phyloP scores from a whole-genome alignment of 1,139 yeast genomes.

The Yamadazyma jaroonii region DNA sequence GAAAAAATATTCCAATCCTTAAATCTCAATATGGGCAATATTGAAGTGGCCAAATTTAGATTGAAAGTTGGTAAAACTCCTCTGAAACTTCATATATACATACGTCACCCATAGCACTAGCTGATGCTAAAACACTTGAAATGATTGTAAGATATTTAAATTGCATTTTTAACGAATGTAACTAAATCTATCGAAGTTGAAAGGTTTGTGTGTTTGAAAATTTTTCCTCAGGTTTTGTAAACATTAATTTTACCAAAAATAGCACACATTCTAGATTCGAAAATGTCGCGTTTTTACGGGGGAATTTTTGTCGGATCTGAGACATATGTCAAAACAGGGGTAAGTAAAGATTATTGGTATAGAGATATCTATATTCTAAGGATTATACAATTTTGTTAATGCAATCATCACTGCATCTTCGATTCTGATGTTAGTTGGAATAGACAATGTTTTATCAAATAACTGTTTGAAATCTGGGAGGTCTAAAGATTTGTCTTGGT shows the following conservation, averaged over 20 bases:
- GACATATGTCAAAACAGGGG: background rate
- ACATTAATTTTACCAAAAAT: conserved; percentile 14
- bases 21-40: background rate
- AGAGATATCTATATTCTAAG: background rate
- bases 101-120: conserved; percentile 45
- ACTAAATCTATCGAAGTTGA: conserved; percentile 5
- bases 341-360: background rate
- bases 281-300: background rate
- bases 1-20: too few relatives aligned
- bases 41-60: background rate
- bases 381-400: conserved; percentile 38
- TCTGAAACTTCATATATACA: conserved; percentile 16
- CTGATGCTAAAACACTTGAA: conserved; percentile 37
- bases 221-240: conserved; percentile 13
- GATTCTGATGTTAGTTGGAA: conserved; percentile 57
- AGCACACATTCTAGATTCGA: conserved; percentile 13
- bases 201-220: conserved; percentile 9
- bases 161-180: conserved; percentile 32
- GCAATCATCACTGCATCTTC: conserved; percentile 73
- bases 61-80: background rate
- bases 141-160: conserved; percentile 36
- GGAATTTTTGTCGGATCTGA: background rate
- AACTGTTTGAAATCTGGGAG: conserved; percentile 55
- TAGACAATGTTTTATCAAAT: conserved; percentile 61
- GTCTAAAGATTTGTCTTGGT: conserved; percentile 46